Evolutionary conservation across 139 green algal species (phyloP).

Genomic region (Dunaliella primolecta): DNA sequence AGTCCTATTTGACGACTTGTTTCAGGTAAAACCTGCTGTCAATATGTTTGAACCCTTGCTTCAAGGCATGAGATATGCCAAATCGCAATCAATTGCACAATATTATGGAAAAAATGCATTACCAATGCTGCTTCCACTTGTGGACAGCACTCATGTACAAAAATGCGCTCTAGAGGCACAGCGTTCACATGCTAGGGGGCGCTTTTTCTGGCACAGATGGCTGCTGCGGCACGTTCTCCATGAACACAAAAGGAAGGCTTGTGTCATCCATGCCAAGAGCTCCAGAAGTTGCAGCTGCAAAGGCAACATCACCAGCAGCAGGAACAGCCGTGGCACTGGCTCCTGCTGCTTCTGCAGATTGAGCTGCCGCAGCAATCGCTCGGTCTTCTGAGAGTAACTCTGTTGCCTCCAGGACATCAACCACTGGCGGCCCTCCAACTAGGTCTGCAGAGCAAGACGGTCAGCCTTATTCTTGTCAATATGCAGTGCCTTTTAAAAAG

Average conservation of each 20-base stretch:
- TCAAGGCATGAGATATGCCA: too few species aligned
- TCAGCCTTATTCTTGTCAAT: too few species aligned
- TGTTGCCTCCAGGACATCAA: not conserved
- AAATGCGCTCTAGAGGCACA: too few species aligned
- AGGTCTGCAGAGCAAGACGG: not conserved
- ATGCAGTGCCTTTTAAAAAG: too few species aligned
- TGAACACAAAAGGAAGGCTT: not conserved
- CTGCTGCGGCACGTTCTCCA: not conserved
- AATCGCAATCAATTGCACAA: too few species aligned
- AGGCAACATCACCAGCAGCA: not conserved
- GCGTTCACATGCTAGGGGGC: not conserved
- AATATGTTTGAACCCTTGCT: too few species aligned
- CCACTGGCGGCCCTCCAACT: not conserved
- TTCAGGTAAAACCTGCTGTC: too few species aligned
- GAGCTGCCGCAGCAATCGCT: too few species aligned
- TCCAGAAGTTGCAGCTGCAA: not conserved
- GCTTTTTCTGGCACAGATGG: not conserved
- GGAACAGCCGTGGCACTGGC: not conserved
- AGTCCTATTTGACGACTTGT: too few species aligned
- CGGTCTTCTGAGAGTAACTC: not conserved
- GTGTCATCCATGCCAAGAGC: not conserved
- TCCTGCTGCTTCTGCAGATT: not conserved
- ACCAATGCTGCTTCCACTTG: too few species aligned
- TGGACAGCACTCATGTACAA: too few species aligned
- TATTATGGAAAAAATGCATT: too few species aligned